Conservation (phyloP, 352 stramenopile genomes). For the Pythium monospermum region DNA sequence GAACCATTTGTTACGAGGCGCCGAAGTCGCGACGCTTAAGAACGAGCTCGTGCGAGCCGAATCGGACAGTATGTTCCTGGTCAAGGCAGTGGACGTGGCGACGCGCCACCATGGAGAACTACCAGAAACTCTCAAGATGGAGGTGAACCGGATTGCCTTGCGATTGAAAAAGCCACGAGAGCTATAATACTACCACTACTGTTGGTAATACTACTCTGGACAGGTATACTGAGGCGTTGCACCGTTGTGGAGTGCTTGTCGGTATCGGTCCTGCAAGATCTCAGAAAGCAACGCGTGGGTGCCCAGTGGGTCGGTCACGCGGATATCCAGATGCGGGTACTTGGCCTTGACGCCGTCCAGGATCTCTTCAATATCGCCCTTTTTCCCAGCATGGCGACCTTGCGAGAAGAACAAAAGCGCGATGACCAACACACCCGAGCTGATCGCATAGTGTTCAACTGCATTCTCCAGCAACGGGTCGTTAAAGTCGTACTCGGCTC, state of each 20-base stretch:
- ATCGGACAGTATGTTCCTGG: conserved; percentile 55
- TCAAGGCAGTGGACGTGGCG: conserved; percentile 58
- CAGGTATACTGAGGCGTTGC: no score
- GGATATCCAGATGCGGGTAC: conserved; percentile 46
- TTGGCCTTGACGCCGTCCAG: conserved; percentile 34
- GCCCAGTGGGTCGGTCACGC: conserved; percentile 57
- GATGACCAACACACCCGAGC: conserved; percentile 54
- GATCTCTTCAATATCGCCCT: conserved; percentile 78
- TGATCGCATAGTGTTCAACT: conserved; percentile 58
- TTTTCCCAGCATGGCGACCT: conserved; percentile 62
- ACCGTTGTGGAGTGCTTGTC: conserved; percentile 26
- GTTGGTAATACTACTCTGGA: no score
- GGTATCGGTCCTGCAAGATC: conserved; percentile 65
- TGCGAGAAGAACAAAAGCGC: conserved; percentile 77
- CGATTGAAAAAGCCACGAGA: conserved; percentile 27
- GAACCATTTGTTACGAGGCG: conserved; percentile 25
- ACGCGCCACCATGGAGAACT: conserved; percentile 48
- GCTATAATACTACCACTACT: neutral
- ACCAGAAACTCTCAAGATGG: conserved; percentile 38
- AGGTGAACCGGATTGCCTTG: conserved; percentile 52
- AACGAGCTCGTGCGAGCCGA: conserved; percentile 60
- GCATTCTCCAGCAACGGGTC: conserved; percentile 68
- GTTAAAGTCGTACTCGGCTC: conserved; percentile 73
- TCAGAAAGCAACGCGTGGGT: conserved; percentile 59
- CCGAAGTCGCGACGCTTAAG: conserved; percentile 43